Percentiles rank a stretch among this genome's conserved stretches.
These are phyloP conservation scores for Phytophthora ramorum DNA, from an alignment of 352 stramenopile genomes.

Conservation along the genomic window DNA sequence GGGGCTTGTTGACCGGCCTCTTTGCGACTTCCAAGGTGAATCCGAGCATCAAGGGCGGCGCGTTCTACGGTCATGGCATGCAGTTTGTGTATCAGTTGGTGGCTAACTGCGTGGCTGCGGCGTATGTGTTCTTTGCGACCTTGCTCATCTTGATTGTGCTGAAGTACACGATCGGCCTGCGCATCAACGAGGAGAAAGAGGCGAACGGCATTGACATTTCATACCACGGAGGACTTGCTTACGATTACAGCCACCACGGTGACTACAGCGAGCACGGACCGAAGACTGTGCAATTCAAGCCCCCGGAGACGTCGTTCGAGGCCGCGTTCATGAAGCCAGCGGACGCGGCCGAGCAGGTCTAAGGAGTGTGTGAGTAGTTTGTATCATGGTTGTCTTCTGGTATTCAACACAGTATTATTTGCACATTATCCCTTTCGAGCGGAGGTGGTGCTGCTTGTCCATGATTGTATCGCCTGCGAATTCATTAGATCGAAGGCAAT, in stretches of 20 bases:
- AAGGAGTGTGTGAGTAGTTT: not conserved
- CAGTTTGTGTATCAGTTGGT: conserved; percentile 59
- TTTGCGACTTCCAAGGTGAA: conserved; percentile 61
- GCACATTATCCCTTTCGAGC: conserved; percentile 1
- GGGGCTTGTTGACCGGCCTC: conserved; percentile 63
- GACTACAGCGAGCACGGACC: conserved; percentile 24
- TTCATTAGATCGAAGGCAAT: not conserved
- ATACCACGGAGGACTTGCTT: conserved; percentile 69
- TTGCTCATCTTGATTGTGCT: conserved; percentile 69
- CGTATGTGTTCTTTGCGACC: conserved; percentile 65
- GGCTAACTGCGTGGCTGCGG: conserved; percentile 50
- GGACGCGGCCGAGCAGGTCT: conserved; percentile 9
- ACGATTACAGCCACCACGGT: conserved; percentile 53
- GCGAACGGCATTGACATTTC: conserved; percentile 74
- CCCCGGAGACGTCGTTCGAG: conserved; percentile 12
- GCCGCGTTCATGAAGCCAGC: conserved; percentile 12
- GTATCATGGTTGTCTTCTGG: not conserved
- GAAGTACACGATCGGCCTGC: conserved; percentile 68
- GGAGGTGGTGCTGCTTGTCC: too few relatives aligned
- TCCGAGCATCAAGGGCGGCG: conserved; percentile 49
- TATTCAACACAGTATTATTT: conserved; percentile 7
- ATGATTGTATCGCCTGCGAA: not conserved
- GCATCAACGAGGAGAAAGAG: conserved; percentile 73
- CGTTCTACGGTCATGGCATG: conserved; percentile 52
- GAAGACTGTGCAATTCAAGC: conserved; percentile 9